Evolutionary conservation across 2,329 filamentous ascomycete genomes (phyloP).

Genomic region (Sordariomycetes sp.): DNA sequence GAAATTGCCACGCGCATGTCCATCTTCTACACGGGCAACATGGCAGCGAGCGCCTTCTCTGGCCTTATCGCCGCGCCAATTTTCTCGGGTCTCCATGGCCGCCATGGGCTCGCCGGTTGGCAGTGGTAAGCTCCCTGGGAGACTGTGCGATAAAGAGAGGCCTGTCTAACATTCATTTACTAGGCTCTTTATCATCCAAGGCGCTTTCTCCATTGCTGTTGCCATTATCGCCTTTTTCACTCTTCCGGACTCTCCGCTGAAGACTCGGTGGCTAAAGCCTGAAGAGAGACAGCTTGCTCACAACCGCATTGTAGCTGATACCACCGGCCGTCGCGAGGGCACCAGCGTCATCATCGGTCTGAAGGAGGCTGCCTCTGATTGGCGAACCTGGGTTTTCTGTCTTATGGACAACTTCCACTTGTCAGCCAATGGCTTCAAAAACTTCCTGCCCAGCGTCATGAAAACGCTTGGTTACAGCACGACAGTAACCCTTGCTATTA

Average conservation of each 20-base stretch:
- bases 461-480: not conserved
- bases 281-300: not conserved
- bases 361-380: constrained; percentile 19
- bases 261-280: not conserved
- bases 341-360: not conserved
- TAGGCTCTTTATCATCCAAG: not conserved
- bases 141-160: no score
- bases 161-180: no score
- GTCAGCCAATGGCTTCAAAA: constrained; percentile 19
- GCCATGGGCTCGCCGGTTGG: not conserved
- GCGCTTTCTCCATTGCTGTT: not conserved
- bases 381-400: constrained; percentile 35
- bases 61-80: constrained; percentile 55
- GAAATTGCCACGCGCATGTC: constrained; percentile 54
- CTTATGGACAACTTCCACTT: constrained; percentile 18
- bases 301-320: not conserved
- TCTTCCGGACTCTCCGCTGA: not conserved
- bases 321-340: not conserved
- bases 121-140: not conserved
- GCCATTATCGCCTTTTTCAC: not conserved
- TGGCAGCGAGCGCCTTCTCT: constrained; percentile 58
- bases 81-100: constrained; percentile 26
- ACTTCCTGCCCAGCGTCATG: constrained; percentile 15
- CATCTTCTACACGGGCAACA: constrained; percentile 45
- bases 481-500: not conserved